Conservation (phyloP, 768 basidiomycete genomes). For the Kwoniella dejecticola region DNA sequence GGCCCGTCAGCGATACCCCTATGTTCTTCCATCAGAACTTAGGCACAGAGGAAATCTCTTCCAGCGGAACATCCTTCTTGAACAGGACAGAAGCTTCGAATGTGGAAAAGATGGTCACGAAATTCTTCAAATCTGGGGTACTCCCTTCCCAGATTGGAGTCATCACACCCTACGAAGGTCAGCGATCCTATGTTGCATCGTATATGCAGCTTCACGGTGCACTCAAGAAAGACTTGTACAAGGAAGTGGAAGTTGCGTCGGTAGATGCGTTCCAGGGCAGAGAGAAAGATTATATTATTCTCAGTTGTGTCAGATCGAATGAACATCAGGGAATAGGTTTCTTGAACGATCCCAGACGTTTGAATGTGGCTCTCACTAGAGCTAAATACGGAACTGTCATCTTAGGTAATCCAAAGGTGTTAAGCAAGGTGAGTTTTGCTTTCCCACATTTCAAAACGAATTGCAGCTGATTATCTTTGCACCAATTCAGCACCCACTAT, state of each 20-base stretch:
- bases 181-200: slow-evolving; percentile 95
- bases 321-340: slow-evolving; percentile 99
- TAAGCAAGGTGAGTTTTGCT: slow-evolving; percentile 83
- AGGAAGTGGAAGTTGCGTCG: slow-evolving; percentile 98
- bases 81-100: slow-evolving; percentile 98
- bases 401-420: slow-evolving; percentile 98
- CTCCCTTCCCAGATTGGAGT: slow-evolving; percentile 94
- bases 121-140: slow-evolving; percentile 99
- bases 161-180: slow-evolving; percentile 98
- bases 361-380: slow-evolving; percentile 95
- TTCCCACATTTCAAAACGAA: background rate
- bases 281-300: slow-evolving; percentile 99
- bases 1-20: slow-evolving; percentile 94
- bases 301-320: slow-evolving; percentile 96
- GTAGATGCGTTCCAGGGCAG: slow-evolving; percentile 99
- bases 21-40: slow-evolving; percentile 99
- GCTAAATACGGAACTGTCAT: slow-evolving; percentile 99
- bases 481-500: slow-evolving; percentile 79
- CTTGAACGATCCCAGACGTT: slow-evolving; percentile 91
- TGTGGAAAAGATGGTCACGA: slow-evolving; percentile 99
- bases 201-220: slow-evolving; percentile 99
- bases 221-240: slow-evolving; percentile 97
- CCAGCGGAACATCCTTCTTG: slow-evolving; percentile 96
- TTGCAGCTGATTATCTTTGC: background rate
- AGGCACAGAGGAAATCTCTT: slow-evolving; percentile 98